Base-by-base conservation (phyloP, 2,329 filamentous ascomycete genomes). In the Microsporum ferrugineum region DNA sequence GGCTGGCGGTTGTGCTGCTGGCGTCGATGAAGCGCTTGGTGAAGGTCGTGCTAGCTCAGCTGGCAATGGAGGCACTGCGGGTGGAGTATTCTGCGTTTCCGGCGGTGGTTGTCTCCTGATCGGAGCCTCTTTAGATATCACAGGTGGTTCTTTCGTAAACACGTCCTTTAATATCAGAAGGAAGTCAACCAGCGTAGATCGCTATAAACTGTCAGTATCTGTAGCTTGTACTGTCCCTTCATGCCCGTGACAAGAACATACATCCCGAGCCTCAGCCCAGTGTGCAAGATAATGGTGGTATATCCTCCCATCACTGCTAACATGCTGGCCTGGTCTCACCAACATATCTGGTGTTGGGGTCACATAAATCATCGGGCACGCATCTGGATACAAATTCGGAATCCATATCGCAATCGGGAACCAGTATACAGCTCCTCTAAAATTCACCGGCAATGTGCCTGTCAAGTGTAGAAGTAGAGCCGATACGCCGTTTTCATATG, bases 281-380 rank as follows among this genome's bases (percentile, higher is more conserved):
- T 90, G 86, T 36, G 90, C 89, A 55, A 99, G 78, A 72, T 97
- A 99, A 41, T 94, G 94, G 72, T 99, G 94, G 72, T 97, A 99
- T 65, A 97, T 84, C 71, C 89, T 87, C 31, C 94, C 94, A 69
- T 97, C 92, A 3, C 89, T 86, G 70, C 94, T 91, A 63, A 99
- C 91, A 78, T 99, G 91, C 71, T 99, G 94, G 0, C 94, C 94
- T 0, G 91, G 90, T 23, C 92, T 83, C 47, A 99, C 87, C 66
- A 88, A 77, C 90, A 99, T 97, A 65, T 85, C 88, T 66, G 89
- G 87, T 3, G 88, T 89, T 2, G 94, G 91, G 5, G 86, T 91
- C 47, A 97, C 89, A 73, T 96, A 97, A 62, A 88, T 84, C 55
- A 97, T 82, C 0, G 94, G 94, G 0, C 90, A 81, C 68, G 95